Conservation (phyloP, 768 basidiomycete species). For the Mycena amicta region DNA sequence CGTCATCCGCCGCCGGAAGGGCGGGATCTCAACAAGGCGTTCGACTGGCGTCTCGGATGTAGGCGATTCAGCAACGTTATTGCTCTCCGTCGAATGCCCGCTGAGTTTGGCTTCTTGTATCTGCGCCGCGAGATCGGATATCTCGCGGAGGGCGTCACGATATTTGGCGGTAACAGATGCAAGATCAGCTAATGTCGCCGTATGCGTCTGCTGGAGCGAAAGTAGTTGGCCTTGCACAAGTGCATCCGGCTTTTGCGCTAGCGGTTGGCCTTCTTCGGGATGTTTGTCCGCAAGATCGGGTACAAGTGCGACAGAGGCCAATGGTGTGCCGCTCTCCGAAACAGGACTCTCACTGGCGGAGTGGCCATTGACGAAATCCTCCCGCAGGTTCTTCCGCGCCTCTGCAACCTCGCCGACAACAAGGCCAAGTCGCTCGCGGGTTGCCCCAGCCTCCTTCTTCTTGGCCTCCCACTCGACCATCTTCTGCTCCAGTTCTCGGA, state of each 20-base stretch:
- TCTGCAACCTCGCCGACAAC: conserved; percentile 72
- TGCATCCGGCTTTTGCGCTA: conserved; percentile 39
- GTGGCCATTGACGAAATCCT: conserved; percentile 31
- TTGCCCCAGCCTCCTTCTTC: conserved; percentile 66
- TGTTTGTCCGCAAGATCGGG: conserved; percentile 17
- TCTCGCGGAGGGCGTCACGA: conserved; percentile 85
- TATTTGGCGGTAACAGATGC: conserved; percentile 81
- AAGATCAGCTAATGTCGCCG: conserved; percentile 77
- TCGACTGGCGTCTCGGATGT: conserved; percentile 40
- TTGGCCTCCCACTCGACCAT: conserved; percentile 79
- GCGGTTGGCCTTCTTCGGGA: conserved; percentile 3
- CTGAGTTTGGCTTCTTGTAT: conserved; percentile 83
- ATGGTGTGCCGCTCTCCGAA: conserved; percentile 15
- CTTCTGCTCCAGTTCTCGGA: conserved; percentile 76
- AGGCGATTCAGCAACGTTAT: conserved; percentile 40
- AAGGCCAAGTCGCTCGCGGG: conserved; percentile 64
- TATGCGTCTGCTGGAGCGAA: conserved; percentile 80
- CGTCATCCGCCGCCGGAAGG: conserved; percentile 56
- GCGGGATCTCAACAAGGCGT: conserved; percentile 37
- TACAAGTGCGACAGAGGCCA: conserved; percentile 11
- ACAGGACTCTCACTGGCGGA: neutral
- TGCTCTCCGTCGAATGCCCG: conserved; percentile 42
- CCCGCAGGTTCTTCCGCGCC: conserved; percentile 69
- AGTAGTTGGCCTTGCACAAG: conserved; percentile 64
- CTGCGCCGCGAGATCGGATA: conserved; percentile 91